These are phyloP conservation scores for Pyrrhoderma noxium DNA, from an alignment of 1,284 basidiomycete species.

Conservation along the genomic window DNA sequence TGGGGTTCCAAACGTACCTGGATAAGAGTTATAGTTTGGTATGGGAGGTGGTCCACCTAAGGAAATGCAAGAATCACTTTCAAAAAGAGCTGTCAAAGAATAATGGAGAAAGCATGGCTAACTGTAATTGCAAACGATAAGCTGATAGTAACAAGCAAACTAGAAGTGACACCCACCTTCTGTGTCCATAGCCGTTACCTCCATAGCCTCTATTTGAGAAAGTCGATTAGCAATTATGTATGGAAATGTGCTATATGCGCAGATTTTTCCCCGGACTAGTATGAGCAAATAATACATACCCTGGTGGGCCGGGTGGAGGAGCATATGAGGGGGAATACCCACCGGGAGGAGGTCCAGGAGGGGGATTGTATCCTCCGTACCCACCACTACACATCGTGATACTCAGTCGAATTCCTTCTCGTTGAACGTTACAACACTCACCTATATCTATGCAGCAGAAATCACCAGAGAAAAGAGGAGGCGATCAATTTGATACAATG, in stretches of 20 bases:
- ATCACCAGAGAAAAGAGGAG: not conserved
- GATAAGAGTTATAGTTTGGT: slow-evolving; percentile 17
- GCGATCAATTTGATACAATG: not conserved
- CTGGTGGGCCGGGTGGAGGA: slow-evolving; percentile 18
- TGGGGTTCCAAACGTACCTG: slow-evolving; percentile 17
- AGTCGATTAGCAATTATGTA: not conserved
- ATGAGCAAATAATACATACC: not conserved
- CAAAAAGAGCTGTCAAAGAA: not conserved
- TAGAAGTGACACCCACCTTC: not conserved
- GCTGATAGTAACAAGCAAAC: not conserved
- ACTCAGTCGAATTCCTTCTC: not conserved
- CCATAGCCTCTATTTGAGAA: slow-evolving; percentile 18
- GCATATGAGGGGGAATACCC: slow-evolving; percentile 33
- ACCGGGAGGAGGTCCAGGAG: slow-evolving; percentile 17
- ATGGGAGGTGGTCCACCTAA: slow-evolving; percentile 17
- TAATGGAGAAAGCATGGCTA: not conserved
- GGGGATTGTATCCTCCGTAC: not conserved
- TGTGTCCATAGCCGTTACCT: slow-evolving; percentile 4
- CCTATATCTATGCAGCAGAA: not conserved
- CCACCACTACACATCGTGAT: not conserved
- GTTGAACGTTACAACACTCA: not conserved
- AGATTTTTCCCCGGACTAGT: not conserved
- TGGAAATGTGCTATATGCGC: not conserved
- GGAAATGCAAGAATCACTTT: no score
- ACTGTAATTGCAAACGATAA: not conserved